A percentile compares a stretch with the other conserved stretches of the same genome.
These are phyloP conservation scores for Camellia japonica DNA, from an alignment of 148 eudicot species.

Conservation along the genomic window DNA sequence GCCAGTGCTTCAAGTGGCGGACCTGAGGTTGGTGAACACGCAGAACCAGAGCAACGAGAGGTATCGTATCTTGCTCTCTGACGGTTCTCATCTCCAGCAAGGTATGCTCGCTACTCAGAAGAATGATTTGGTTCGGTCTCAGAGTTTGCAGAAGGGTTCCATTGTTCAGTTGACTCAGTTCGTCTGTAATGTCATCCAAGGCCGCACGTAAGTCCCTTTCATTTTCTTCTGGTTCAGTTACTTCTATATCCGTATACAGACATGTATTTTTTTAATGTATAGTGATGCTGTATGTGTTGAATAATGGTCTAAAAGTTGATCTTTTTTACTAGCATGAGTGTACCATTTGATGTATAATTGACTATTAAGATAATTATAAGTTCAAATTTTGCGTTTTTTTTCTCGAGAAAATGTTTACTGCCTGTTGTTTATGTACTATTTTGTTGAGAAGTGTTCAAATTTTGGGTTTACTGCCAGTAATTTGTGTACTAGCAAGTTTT, in stretches of 20 bases:
- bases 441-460: too few relatives aligned
- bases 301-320: background rate
- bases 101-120: constrained; percentile 82
- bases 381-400: background rate
- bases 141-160: constrained; percentile 58
- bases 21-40: constrained; percentile 46
- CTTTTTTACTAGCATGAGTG: background rate
- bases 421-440: background rate
- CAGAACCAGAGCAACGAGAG: constrained; percentile 38
- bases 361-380: background rate
- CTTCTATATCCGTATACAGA: background rate
- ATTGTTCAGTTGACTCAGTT: constrained; percentile 46
- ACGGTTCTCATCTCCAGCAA: constrained; percentile 57
- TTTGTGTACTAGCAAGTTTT: too few relatives aligned
- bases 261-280: background rate
- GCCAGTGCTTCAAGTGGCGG: constrained; percentile 59
- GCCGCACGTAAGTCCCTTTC: constrained; percentile 33
- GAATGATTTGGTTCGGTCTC: constrained; percentile 45
- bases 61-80: constrained; percentile 60
- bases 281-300: background rate
- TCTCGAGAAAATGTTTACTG: background rate
- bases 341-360: background rate
- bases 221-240: background rate
- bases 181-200: constrained; percentile 45
- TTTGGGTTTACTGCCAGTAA: too few relatives aligned